Percentiles rank a stretch among this genome's conserved stretches.
phyloP scores from a whole-genome alignment of 352 stramenopile genomes.

The Pythium chondricola region DNA sequence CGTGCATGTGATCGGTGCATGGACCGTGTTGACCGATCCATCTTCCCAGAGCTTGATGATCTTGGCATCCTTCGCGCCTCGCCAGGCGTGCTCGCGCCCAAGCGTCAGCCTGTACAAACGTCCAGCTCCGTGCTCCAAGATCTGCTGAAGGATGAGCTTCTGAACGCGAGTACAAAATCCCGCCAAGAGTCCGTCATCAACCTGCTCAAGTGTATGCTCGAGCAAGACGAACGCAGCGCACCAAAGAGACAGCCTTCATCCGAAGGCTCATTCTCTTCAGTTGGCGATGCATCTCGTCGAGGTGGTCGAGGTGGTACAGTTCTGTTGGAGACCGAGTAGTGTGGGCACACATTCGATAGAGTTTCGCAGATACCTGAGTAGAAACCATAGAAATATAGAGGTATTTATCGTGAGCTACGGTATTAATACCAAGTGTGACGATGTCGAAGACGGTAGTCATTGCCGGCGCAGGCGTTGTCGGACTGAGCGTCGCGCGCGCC shows the following conservation, averaged over 20 bases:
- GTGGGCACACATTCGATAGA: too few species aligned
- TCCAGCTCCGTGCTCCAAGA: slow-evolving; percentile 26
- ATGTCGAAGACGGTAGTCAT: slow-evolving; percentile 56
- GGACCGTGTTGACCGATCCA: slow-evolving; percentile 43
- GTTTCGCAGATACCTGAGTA: too few species aligned
- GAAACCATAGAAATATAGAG: too few species aligned
- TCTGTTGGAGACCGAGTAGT: too few species aligned
- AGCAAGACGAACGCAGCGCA: slow-evolving; percentile 22
- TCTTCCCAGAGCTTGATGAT: slow-evolving; percentile 35
- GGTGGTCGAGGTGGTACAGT: too few species aligned
- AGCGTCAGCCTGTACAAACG: background rate
- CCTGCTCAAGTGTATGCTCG: slow-evolving; percentile 50
- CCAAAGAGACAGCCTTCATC: background rate
- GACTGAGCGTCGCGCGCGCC: slow-evolving; percentile 57
- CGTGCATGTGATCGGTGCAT: slow-evolving; percentile 59
- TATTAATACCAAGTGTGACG: slow-evolving; percentile 1
- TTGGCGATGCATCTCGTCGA: too few species aligned
- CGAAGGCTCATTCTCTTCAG: background rate
- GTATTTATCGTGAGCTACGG: too few species aligned
- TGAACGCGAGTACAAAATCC: slow-evolving; percentile 23
- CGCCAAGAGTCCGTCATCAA: slow-evolving; percentile 35
- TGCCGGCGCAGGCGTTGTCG: slow-evolving; percentile 69
- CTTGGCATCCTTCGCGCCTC: slow-evolving; percentile 18
- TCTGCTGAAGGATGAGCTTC: slow-evolving; percentile 33
- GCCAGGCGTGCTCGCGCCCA: background rate